Percentiles rank a stretch among this genome's conserved stretches.
These are phyloP conservation scores for Ambrosia artemisiifolia DNA, from an alignment of 129 eudicot species.

Conservation along the genomic window DNA sequence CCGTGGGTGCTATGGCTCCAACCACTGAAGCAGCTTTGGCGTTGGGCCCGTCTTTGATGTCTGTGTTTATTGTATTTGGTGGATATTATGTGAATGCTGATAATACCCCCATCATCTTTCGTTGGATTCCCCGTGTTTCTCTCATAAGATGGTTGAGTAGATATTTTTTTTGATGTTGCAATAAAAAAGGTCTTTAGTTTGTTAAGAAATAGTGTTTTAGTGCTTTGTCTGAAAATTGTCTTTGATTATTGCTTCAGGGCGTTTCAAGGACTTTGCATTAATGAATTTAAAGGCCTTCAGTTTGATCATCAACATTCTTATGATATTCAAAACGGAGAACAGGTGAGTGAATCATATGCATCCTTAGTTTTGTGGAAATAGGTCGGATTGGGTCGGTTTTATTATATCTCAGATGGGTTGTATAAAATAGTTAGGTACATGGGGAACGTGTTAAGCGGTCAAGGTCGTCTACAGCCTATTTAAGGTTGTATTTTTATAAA, in stretches of 20 bases:
- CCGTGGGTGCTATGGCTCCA: conserved; percentile 97
- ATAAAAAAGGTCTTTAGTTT: not conserved
- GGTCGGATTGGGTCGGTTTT: not conserved
- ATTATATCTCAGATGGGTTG: not conserved
- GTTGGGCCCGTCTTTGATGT: conserved; percentile 95
- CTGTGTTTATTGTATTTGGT: conserved; percentile 93
- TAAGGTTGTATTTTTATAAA: not conserved
- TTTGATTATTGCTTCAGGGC: conserved; percentile 58
- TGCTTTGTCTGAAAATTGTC: not conserved
- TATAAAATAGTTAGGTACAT: not conserved
- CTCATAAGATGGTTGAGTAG: conserved; percentile 83
- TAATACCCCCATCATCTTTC: conserved; percentile 91
- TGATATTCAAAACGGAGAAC: conserved; percentile 90
- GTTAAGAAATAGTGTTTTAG: not conserved
- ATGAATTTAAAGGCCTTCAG: conserved; percentile 79
- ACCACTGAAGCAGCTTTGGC: conserved; percentile 99
- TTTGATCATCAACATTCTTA: conserved; percentile 83
- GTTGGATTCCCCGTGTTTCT: conserved; percentile 95
- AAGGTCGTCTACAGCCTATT: not conserved
- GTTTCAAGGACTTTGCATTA: conserved; percentile 96
- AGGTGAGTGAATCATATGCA: conserved; percentile 45
- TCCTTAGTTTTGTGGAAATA: not conserved
- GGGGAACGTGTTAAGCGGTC: not conserved
- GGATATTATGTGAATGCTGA: conserved; percentile 95
- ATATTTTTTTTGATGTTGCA: not conserved